A percentile compares a stretch with the other conserved stretches of the same genome.
phyloP scores from a whole-genome alignment of 805 yeast species.

The Metschnikowia gelsemii region DNA sequence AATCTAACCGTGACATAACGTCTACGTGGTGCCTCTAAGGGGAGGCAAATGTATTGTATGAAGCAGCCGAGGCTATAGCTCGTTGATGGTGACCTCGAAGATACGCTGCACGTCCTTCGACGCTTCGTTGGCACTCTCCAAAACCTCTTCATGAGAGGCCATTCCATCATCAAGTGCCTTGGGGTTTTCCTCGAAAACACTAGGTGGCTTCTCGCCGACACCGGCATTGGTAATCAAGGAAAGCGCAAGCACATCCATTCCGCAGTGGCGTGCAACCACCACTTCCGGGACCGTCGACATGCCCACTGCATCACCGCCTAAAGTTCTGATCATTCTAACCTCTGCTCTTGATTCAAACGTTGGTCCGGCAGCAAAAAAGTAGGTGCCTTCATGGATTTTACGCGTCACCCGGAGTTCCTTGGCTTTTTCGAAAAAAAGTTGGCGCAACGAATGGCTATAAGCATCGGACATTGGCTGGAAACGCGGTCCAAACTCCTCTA shows the following conservation, averaged over 20 bases:
- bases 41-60: too few species aligned
- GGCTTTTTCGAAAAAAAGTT: conserved; percentile 55
- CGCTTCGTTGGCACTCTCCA: conserved; percentile 77
- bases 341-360: conserved; percentile 93
- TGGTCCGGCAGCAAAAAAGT: conserved; percentile 86
- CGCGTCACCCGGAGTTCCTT: conserved; percentile 50
- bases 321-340: conserved; percentile 61
- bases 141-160: conserved; percentile 91
- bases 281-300: conserved; percentile 99
- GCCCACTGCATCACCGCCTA: conserved; percentile 95
- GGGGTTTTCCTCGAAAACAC: conserved; percentile 57
- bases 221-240: conserved; percentile 85
- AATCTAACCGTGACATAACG: neutral
- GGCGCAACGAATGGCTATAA: conserved; percentile 72
- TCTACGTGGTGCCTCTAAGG: too few species aligned
- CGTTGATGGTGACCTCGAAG: conserved; percentile 60
- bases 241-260: conserved; percentile 77
- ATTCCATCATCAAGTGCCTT: conserved; percentile 62
- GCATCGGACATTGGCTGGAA: conserved; percentile 89
- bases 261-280: conserved; percentile 85
- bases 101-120: conserved; percentile 75
- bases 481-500: conserved; percentile 78
- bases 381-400: conserved; percentile 79
- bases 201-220: conserved; percentile 65
- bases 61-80: too few species aligned